Conservation (phyloP, 768 basidiomycete genomes). For the Crepidotus variabilis region DNA sequence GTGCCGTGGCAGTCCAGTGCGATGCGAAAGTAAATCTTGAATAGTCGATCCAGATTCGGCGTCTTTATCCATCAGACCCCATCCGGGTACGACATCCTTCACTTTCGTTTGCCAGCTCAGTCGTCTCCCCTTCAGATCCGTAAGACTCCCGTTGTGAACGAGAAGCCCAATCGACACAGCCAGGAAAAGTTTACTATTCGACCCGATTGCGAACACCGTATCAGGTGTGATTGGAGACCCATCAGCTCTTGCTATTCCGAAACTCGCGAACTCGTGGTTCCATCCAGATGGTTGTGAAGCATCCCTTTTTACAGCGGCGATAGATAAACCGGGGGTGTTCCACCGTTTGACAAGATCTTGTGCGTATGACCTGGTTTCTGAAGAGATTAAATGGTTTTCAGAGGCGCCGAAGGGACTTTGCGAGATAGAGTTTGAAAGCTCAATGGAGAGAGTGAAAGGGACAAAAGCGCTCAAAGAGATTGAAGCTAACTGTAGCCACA, state of each 20-base stretch:
- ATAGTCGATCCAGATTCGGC: slow-evolving; percentile 29
- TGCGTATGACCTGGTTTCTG: slow-evolving; percentile 20
- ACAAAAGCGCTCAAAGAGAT: too few relatives aligned
- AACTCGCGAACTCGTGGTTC: slow-evolving; percentile 34
- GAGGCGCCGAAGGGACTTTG: too few relatives aligned
- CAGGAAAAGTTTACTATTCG: slow-evolving; percentile 40
- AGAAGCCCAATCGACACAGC: slow-evolving; percentile 35
- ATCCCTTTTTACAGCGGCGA: slow-evolving; percentile 36
- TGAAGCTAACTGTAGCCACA: too few relatives aligned
- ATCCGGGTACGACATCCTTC: slow-evolving; percentile 33
- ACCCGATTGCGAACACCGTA: slow-evolving; percentile 41
- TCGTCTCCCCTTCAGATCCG: slow-evolving; percentile 22
- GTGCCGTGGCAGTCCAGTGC: slow-evolving; percentile 44
- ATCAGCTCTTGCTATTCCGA: slow-evolving; percentile 30
- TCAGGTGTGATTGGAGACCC: slow-evolving; percentile 36
- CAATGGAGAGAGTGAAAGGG: too few relatives aligned
- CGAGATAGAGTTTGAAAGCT: too few relatives aligned
- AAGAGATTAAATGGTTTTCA: slow-evolving; percentile 16
- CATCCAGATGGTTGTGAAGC: slow-evolving; percentile 25
- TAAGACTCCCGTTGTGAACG: slow-evolving; percentile 32
- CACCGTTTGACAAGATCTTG: slow-evolving; percentile 27
- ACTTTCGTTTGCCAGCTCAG: slow-evolving; percentile 36
- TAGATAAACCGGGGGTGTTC: slow-evolving; percentile 35
- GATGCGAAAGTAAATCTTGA: slow-evolving; percentile 39
- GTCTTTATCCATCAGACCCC: slow-evolving; percentile 35